phyloP scores from a whole-genome alignment of 1,284 basidiomycete species.

The Entoloma clypeatum region DNA sequence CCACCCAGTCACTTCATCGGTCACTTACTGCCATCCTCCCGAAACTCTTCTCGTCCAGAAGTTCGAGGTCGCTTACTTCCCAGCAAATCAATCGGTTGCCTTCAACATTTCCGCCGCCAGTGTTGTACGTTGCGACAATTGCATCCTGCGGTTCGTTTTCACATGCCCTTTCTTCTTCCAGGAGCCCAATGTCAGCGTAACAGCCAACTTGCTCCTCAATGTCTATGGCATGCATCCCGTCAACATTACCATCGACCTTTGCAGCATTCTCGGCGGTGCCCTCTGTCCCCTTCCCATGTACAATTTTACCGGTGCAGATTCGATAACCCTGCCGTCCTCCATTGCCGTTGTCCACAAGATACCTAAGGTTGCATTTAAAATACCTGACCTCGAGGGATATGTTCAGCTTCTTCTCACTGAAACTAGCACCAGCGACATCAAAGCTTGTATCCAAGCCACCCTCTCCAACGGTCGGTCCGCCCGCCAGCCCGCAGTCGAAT shows the following conservation, averaged over 20 bases:
- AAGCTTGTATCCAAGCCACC: conserved; percentile 89
- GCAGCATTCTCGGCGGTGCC: conserved; percentile 70
- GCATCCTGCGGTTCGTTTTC: conserved; percentile 10
- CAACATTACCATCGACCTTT: conserved; percentile 79
- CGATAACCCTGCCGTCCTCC: conserved; percentile 65
- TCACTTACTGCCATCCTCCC: conserved; percentile 83
- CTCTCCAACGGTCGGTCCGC: conserved; percentile 89
- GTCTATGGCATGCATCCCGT: conserved; percentile 78
- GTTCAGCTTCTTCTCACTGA: conserved; percentile 79
- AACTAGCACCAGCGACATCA: conserved; percentile 62
- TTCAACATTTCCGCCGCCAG: conserved; percentile 76
- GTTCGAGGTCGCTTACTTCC: conserved; percentile 76
- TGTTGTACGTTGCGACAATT: conserved; percentile 47
- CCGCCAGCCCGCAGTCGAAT: conserved; percentile 71
- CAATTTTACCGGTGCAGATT: conserved; percentile 81
- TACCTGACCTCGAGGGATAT: conserved; percentile 91
- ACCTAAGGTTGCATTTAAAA: conserved; percentile 78
- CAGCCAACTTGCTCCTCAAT: conserved; percentile 75
- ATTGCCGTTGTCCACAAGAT: conserved; percentile 54
- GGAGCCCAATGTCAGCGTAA: conserved; percentile 74
- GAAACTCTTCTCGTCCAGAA: conserved; percentile 76
- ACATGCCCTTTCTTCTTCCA: conserved; percentile 24
- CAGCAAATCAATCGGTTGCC: conserved; percentile 62
- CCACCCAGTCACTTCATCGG: conserved; percentile 76
- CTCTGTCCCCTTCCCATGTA: conserved; percentile 85